Conservation (phyloP, 2,329 filamentous ascomycete species). For the Phaeomoniella chlamydospora region DNA sequence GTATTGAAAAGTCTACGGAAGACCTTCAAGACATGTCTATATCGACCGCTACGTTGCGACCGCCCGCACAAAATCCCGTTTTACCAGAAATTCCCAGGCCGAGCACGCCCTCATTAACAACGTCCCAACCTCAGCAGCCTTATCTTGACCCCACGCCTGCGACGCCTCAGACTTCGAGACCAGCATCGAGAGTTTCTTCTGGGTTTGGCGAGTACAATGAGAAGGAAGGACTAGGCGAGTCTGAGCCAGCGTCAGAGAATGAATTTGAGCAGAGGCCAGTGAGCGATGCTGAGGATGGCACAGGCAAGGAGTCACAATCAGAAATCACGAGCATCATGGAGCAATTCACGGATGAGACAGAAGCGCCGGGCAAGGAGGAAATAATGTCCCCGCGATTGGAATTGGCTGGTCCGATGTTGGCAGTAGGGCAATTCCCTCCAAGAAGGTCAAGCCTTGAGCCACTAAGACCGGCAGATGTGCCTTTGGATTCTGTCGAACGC, state of each 20-base stretch:
- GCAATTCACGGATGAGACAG: slow-evolving; percentile 68
- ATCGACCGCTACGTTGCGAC: not conserved
- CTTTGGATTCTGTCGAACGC: slow-evolving; percentile 5
- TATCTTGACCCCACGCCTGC: slow-evolving; percentile 36
- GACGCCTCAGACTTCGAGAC: slow-evolving; percentile 25
- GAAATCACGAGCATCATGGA: slow-evolving; percentile 98
- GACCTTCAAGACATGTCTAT: not conserved
- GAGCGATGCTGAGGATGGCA: slow-evolving; percentile 43
- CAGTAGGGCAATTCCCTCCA: slow-evolving; percentile 57
- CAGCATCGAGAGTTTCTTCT: slow-evolving; percentile 14
- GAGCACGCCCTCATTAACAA: not conserved
- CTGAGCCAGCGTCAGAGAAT: slow-evolving; percentile 26
- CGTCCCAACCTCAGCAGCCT: slow-evolving; percentile 22
- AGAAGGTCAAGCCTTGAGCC: slow-evolving; percentile 78
- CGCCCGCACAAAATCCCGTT: no score
- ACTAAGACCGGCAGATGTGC: slow-evolving; percentile 28
- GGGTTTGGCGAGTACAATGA: slow-evolving; percentile 8
- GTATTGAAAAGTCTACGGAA: not conserved
- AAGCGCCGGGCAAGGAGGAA: slow-evolving; percentile 60
- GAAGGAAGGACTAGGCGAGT: slow-evolving; percentile 11
- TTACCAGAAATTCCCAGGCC: not conserved
- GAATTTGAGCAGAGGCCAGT: slow-evolving; percentile 44
- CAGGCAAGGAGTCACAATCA: slow-evolving; percentile 55
- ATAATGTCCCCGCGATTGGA: slow-evolving; percentile 86
- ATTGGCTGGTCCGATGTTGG: slow-evolving; percentile 63